Evolutionary conservation across 129 eudicot species (phyloP).

Genomic region (Escallonia rubra): DNA sequence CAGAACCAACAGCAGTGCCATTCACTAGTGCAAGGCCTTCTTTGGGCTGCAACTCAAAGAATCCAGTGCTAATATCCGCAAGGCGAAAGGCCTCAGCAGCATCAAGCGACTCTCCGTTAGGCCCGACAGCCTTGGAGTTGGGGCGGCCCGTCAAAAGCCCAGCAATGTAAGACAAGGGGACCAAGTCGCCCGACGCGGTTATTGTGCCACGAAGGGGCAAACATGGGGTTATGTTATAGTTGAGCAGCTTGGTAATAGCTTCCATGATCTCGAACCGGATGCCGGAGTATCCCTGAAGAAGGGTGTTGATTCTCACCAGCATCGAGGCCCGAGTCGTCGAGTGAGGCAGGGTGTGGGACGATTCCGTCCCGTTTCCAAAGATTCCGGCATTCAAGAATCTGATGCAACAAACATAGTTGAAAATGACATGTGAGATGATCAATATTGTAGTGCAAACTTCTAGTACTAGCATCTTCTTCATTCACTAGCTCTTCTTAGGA

Average conservation of each 20-base stretch:
- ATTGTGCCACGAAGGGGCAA: conserved; percentile 88
- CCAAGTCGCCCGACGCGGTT: conserved; percentile 83
- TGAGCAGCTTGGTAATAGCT: conserved; percentile 73
- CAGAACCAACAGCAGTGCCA: conserved; percentile 91
- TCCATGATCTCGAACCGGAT: conserved; percentile 79
- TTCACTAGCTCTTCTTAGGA: too few relatives aligned
- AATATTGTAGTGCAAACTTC: not conserved
- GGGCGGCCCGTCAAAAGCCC: conserved; percentile 83
- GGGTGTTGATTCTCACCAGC: conserved; percentile 85
- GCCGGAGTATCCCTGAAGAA: conserved; percentile 88
- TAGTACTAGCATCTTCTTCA: not conserved
- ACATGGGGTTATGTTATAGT: conserved; percentile 68
- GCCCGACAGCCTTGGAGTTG: conserved; percentile 76
- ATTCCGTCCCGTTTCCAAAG: conserved; percentile 69
- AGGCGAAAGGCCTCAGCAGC: conserved; percentile 63
- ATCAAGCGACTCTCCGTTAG: conserved; percentile 40
- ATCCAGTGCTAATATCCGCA: conserved; percentile 56
- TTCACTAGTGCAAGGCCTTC: conserved; percentile 87
- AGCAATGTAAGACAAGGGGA: conserved; percentile 83
- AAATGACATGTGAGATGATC: too few relatives aligned
- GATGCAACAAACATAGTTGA: not conserved
- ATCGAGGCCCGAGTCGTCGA: conserved; percentile 85
- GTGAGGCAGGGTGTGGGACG: conserved; percentile 60
- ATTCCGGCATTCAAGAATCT: conserved; percentile 84
- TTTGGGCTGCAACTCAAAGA: conserved; percentile 81